Conservation (phyloP, 2,329 filamentous ascomycete genomes). For the Zasmidium cellare region DNA sequence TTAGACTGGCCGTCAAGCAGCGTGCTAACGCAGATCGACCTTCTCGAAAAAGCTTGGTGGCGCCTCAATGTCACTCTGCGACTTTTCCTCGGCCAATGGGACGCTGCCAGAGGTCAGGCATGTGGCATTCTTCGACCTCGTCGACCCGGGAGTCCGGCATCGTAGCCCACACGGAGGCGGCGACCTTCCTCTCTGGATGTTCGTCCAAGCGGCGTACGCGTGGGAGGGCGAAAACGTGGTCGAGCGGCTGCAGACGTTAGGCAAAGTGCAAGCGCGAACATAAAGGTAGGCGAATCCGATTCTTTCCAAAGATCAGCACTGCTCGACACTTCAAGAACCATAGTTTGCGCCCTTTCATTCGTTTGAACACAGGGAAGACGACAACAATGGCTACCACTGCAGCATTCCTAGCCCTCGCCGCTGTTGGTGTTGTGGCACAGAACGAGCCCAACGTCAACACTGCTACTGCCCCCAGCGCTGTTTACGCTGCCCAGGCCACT, state of each 20-base stretch:
- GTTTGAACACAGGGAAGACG: not conserved
- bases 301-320: not conserved
- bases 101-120: not conserved
- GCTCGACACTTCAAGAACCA: not conserved
- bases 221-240: constrained; percentile 3
- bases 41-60: not conserved
- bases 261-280: not conserved
- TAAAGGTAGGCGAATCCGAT: constrained; percentile 1
- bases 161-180: not conserved
- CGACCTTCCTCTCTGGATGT: constrained; percentile 15
- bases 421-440: constrained; percentile 32
- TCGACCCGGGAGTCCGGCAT: constrained; percentile 1
- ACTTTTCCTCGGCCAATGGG: not conserved
- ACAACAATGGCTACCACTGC: constrained; percentile 15
- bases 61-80: not conserved
- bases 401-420: constrained; percentile 27
- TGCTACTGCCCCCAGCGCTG: constrained; percentile 52
- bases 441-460: constrained; percentile 41
- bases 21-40: not conserved
- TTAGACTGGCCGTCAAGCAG: not conserved
- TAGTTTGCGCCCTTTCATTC: not conserved
- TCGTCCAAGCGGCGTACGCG: not conserved
- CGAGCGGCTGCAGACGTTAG: not conserved
- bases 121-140: not conserved
- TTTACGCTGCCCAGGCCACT: constrained; percentile 59